Percentiles rank a stretch among this genome's conserved stretches.
These are phyloP conservation scores for Colletotrichum scovillei DNA, from an alignment of 2,329 filamentous ascomycete genomes.

Conservation along the genomic window DNA sequence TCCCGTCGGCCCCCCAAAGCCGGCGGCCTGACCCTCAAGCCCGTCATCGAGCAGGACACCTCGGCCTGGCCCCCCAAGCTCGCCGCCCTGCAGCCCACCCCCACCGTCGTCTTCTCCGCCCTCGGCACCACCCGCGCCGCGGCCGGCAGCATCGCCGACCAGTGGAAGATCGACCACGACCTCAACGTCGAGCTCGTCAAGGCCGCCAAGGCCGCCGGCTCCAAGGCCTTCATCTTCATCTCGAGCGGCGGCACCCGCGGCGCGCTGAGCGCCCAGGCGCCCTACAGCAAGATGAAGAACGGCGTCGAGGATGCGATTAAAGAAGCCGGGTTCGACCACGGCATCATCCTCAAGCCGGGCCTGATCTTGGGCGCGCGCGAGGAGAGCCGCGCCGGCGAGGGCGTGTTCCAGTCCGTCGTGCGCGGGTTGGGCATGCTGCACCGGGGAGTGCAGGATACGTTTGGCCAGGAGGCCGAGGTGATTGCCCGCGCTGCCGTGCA, in stretches of 20 bases:
- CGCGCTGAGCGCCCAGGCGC: conserved; percentile 54
- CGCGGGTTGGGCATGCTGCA: conserved; percentile 65
- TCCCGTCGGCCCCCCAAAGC: conserved; percentile 72
- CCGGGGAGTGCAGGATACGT: conserved; percentile 68
- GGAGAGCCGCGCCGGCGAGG: conserved; percentile 69
- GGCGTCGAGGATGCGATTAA: conserved; percentile 85
- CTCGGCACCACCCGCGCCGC: conserved; percentile 82
- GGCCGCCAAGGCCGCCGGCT: conserved; percentile 78
- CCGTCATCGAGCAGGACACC: conserved; percentile 76
- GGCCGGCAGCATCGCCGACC: conserved; percentile 81
- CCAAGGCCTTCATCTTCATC: conserved; percentile 81
- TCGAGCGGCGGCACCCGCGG: conserved; percentile 66
- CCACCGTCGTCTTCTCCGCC: conserved; percentile 77
- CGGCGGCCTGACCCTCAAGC: conserved; percentile 59
- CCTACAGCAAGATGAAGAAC: conserved; percentile 80
- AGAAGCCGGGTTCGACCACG: conserved; percentile 79
- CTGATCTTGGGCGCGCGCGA: conserved; percentile 79
- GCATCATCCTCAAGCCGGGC: conserved; percentile 80
- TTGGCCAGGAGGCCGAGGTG: conserved; percentile 79
- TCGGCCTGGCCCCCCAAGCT: conserved; percentile 75
- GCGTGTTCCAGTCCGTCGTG: conserved; percentile 65
- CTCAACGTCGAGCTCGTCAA: conserved; percentile 83
- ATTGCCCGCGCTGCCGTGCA: conserved; percentile 76
- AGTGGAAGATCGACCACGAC: conserved; percentile 90
- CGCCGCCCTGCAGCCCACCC: conserved; percentile 62